Evolutionary conservation across 2,329 filamentous ascomycete species (phyloP).

Genomic region (Pseudogymnoascus sp.): DNA sequence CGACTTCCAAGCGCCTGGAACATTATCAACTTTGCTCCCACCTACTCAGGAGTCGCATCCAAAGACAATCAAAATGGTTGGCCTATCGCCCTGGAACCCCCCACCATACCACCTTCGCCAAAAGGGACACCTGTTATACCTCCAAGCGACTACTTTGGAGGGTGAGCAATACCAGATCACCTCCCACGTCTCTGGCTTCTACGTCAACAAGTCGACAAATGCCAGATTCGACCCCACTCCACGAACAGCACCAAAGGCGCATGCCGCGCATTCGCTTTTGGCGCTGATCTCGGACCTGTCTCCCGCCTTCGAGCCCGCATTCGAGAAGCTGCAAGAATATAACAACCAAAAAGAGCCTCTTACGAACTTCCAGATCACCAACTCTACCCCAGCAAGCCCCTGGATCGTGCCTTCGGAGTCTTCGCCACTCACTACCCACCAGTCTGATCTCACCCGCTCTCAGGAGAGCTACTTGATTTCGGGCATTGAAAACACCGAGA

Average conservation of each 20-base stretch:
- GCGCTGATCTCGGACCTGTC: constrained; percentile 73
- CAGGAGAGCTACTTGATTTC: constrained; percentile 89
- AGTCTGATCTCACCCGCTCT: constrained; percentile 76
- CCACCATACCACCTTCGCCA: constrained; percentile 86
- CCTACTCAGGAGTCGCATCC: constrained; percentile 61
- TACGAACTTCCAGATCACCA: constrained; percentile 91
- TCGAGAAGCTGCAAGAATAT: constrained; percentile 72
- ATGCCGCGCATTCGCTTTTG: constrained; percentile 78
- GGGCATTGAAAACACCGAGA: constrained; percentile 90
- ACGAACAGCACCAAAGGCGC: constrained; percentile 68
- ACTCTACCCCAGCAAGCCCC: constrained; percentile 83
- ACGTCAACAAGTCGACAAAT: constrained; percentile 92
- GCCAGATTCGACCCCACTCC: constrained; percentile 90
- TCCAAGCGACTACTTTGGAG: constrained; percentile 84
- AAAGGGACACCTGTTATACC: constrained; percentile 86
- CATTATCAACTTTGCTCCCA: constrained; percentile 67
- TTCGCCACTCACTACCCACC: constrained; percentile 62
- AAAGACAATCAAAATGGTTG: constrained; percentile 85
- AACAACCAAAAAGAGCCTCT: constrained; percentile 83
- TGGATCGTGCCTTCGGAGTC: constrained; percentile 75
- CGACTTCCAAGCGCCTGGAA: constrained; percentile 65
- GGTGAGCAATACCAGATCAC: constrained; percentile 94
- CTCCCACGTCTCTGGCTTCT: constrained; percentile 89
- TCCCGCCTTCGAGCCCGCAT: constrained; percentile 71
- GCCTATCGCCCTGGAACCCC: constrained; percentile 92